Evolutionary conservation across 805 yeast genomes (phyloP).

Genomic region (Metschnikowia proteae): DNA sequence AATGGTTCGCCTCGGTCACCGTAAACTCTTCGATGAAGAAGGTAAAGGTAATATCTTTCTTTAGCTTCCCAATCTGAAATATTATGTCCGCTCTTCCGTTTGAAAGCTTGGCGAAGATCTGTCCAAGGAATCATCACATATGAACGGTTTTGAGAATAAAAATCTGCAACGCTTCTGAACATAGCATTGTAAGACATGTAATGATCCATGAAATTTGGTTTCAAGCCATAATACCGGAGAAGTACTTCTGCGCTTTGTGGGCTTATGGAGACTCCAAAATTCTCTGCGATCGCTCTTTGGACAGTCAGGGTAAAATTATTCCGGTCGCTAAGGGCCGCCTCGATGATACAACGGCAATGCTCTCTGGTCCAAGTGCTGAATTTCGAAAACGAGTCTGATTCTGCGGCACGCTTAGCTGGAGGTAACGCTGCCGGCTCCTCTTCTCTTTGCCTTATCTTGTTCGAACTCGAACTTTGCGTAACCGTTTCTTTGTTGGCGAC

Average conservation of each 20-base stretch:
- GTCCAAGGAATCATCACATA: conserved; percentile 18
- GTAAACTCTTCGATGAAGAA: conserved; percentile 15
- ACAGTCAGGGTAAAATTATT: conserved; percentile 7
- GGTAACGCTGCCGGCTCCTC: background rate
- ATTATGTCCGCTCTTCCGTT: conserved; percentile 6
- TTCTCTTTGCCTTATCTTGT: background rate
- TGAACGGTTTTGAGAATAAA: conserved; percentile 5
- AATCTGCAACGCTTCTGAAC: conserved; percentile 13
- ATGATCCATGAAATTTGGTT: conserved; percentile 2
- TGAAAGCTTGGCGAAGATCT: conserved; percentile 11
- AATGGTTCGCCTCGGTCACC: conserved; percentile 17
- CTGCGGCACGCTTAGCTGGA: background rate
- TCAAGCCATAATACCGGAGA: conserved; percentile 17
- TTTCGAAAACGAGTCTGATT: conserved; percentile 3
- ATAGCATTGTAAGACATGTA: conserved; percentile 13
- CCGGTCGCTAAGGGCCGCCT: conserved; percentile 8
- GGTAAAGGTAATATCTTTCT: conserved; percentile 13
- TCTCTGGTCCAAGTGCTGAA: conserved; percentile 15
- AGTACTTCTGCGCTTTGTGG: conserved; percentile 16
- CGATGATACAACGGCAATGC: conserved; percentile 11
- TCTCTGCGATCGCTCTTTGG: conserved; percentile 7
- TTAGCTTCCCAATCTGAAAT: conserved; percentile 17
- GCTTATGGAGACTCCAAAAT: conserved; percentile 7
- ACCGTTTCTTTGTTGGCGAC: background rate
- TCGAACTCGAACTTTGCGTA: background rate